Percentiles rank a stretch among this genome's conserved stretches.
These are phyloP conservation scores for Tirmania nivea DNA, from an alignment of 495 filamentous ascomycete genomes.

Conservation along the genomic window DNA sequence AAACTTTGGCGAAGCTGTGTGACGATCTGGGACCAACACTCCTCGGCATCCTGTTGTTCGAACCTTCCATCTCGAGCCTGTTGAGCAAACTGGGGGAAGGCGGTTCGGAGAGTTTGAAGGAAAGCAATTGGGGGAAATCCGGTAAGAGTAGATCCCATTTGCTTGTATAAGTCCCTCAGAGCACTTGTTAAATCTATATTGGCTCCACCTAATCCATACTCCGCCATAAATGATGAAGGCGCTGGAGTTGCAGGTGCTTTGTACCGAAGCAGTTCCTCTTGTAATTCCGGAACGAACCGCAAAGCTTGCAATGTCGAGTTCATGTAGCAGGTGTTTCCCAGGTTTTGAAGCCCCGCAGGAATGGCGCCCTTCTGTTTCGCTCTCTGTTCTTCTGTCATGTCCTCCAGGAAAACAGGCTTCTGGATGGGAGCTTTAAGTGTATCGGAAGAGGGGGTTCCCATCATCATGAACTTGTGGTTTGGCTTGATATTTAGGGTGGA, in stretches of 20 bases:
- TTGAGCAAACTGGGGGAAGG: constrained; percentile 90
- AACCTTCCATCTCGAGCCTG: constrained; percentile 55
- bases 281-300: constrained; percentile 73
- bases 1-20: constrained; percentile 65
- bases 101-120: constrained; percentile 52
- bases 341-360: constrained; percentile 74
- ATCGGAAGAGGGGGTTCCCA: constrained; percentile 58
- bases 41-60: constrained; percentile 93
- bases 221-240: constrained; percentile 19
- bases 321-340: constrained; percentile 95
- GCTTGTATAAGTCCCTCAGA: constrained; percentile 70
- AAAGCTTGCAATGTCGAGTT: constrained; percentile 89
- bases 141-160: constrained; percentile 81
- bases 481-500: constrained; percentile 65
- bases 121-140: constrained; percentile 73
- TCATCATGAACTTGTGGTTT: constrained; percentile 82
- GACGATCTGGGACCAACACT: constrained; percentile 93
- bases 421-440: constrained; percentile 55
- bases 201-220: constrained; percentile 37
- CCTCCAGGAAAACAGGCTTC: constrained; percentile 70
- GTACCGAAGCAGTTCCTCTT: constrained; percentile 56
- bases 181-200: constrained; percentile 54
- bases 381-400: constrained; percentile 90
- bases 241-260: constrained; percentile 21
- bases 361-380: constrained; percentile 63